These are phyloP conservation scores for Penicillium sp. DNA, from an alignment of 2,329 filamentous ascomycete genomes.

Conservation along the genomic window DNA sequence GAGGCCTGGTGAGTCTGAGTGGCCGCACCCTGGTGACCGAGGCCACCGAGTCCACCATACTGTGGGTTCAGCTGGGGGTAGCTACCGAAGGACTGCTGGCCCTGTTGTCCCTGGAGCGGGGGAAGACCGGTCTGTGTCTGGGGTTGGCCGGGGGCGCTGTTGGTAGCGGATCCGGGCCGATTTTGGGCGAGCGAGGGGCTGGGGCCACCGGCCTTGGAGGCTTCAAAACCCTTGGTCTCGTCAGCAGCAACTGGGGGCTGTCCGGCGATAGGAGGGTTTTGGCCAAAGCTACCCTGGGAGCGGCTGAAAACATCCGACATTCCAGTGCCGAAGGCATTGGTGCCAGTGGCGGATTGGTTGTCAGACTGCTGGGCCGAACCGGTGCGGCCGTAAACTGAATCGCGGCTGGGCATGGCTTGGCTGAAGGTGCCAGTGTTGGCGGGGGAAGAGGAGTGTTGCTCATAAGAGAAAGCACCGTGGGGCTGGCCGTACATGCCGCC, in stretches of 20 bases:
- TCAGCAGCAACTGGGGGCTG: constrained; percentile 50
- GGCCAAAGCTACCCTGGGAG: constrained; percentile 57
- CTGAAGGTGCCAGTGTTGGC: constrained; percentile 55
- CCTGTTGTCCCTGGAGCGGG: constrained; percentile 53
- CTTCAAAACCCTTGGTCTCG: constrained; percentile 59
- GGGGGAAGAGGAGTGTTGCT: constrained; percentile 65
- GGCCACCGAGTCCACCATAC: constrained; percentile 49
- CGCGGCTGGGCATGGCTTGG: constrained; percentile 47
- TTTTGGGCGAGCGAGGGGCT: constrained; percentile 63
- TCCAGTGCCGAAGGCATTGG: constrained; percentile 50
- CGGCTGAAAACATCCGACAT: constrained; percentile 62
- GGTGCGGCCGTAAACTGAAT: constrained; percentile 61
- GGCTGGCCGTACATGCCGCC: constrained; percentile 64
- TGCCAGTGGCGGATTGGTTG: constrained; percentile 50
- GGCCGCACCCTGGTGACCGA: constrained; percentile 44
- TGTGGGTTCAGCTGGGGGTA: constrained; percentile 58
- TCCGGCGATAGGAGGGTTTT: constrained; percentile 53
- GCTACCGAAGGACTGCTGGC: constrained; percentile 57
- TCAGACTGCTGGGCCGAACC: constrained; percentile 58
- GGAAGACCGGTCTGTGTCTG: constrained; percentile 53
- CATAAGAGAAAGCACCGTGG: constrained; percentile 56
- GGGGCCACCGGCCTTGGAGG: constrained; percentile 57
- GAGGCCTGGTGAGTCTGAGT: constrained; percentile 42
- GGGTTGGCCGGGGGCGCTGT: constrained; percentile 55
- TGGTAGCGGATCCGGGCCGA: constrained; percentile 62